Base-by-base conservation (phyloP, 371 early-diverging fungal genomes). In the Fennellomyces sp. region DNA sequence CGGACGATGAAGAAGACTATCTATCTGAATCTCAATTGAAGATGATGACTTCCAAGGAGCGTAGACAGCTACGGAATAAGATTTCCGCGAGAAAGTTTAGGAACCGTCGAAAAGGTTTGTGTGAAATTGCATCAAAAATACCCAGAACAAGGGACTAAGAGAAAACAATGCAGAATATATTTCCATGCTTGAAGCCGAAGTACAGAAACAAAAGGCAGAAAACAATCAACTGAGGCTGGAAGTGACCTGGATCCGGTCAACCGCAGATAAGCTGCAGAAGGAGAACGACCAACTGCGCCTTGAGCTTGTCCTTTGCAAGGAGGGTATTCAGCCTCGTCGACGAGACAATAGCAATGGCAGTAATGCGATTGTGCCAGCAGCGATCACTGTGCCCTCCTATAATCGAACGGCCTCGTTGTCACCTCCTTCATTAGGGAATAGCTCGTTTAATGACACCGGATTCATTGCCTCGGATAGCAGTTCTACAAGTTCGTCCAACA, bases 51-150 rank as follows among this genome's bases (percentile, higher is more conserved):
- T 81, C 91, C n/a, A 92, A 90, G 61, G 93, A 95, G 69, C 82
- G 94, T n/a, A 79, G 94, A 41, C 94, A 93, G 65, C 70, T 94
- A 53, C 77, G 94, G 29, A 95, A 95, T 77, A 94, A 94, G 69
- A 88, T 94, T 30, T 92, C 93, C n/a, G 95, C 95, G 13, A 78
- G 95, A 58, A 92, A 92, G 68, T 95, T 95, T 68, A 83, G 95
- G 38, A 88, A 89, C 55, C 84, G 94, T 42, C 78, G 94, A 77
- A 95, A 95, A 76, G 92, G 91, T 90, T 81, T 66, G 69, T 51
- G 3, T 21, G 8, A 8, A 23, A 41, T 23, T 21, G 4, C 10
- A 23, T 21, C 23, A n/a, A n/a, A n/a, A n/a, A n/a, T n/a, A n/a
- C n/a, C n/a, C n/a, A n/a, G n/a, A n/a, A n/a, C n/a, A n/a, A n/a